Evolutionary conservation across 768 basidiomycete species (phyloP).

Genomic region (Terana coerulea): DNA sequence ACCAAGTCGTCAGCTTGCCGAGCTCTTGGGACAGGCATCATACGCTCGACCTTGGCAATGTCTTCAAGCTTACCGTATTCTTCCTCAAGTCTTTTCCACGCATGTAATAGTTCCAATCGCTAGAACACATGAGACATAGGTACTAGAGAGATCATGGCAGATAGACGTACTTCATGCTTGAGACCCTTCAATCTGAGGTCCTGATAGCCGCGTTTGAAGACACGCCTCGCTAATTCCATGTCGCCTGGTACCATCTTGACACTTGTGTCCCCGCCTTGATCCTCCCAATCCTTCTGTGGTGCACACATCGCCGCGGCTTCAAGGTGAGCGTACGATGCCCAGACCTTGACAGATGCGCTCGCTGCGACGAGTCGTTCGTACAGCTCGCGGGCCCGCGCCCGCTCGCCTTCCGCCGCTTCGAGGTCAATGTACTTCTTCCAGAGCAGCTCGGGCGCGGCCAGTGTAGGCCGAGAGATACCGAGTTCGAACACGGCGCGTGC

Average conservation of each 20-base stretch:
- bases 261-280: constrained; percentile 49
- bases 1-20: constrained; percentile 83
- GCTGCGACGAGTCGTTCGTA: constrained; percentile 84
- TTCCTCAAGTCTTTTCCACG: constrained; percentile 94
- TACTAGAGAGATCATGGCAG: neutral
- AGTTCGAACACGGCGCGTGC: constrained; percentile 94
- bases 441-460: constrained; percentile 91
- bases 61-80: constrained; percentile 69
- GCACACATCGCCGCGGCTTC: constrained; percentile 75
- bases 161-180: constrained; percentile 76
- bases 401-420: constrained; percentile 90
- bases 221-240: constrained; percentile 58
- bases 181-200: constrained; percentile 76
- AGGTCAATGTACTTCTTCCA: constrained; percentile 98
- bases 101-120: constrained; percentile 89
- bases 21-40: constrained; percentile 92
- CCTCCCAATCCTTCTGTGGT: constrained; percentile 59
- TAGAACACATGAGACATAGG: constrained; percentile 25
- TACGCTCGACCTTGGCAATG: constrained; percentile 76
- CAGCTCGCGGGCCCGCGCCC: constrained; percentile 70
- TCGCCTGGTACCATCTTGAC: constrained; percentile 69
- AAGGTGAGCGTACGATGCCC: constrained; percentile 92
- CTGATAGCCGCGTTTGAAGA: constrained; percentile 85
- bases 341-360: constrained; percentile 94
- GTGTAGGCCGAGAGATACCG: constrained; percentile 77